phyloP scores from a whole-genome alignment of 75 land plant genomes.

The Sequoiadendron giganteum region DNA sequence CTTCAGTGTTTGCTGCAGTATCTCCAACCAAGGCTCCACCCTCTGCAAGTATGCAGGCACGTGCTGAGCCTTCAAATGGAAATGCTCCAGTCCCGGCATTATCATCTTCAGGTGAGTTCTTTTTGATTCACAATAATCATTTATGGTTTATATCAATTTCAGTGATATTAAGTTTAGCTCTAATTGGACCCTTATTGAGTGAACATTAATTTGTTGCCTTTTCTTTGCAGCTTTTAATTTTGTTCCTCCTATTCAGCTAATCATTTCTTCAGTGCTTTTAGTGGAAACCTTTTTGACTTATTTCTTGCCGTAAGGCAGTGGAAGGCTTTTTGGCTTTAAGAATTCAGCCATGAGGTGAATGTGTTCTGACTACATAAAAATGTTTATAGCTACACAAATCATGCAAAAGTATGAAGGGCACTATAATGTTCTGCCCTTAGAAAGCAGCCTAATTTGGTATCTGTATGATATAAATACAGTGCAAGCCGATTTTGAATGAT shows the following conservation, averaged over 20 bases:
- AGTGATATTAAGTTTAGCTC: background rate
- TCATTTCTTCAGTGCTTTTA: background rate
- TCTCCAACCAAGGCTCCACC: background rate
- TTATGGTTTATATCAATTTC: background rate
- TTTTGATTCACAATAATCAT: background rate
- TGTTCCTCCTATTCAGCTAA: background rate
- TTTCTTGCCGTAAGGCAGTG: slow-evolving; percentile 3
- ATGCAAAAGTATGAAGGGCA: slow-evolving; percentile 9
- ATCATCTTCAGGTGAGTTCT: slow-evolving; percentile 8
- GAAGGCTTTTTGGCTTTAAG: slow-evolving; percentile 6
- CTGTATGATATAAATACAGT: slow-evolving; percentile 10
- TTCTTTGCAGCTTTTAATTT: slow-evolving; percentile 6
- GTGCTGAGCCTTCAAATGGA: background rate
- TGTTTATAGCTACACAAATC: slow-evolving; percentile 9
- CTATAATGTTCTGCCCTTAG: slow-evolving; percentile 1
- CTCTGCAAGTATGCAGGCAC: background rate
- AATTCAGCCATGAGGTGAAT: slow-evolving; percentile 3
- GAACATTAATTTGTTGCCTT: background rate
- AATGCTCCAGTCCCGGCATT: background rate
- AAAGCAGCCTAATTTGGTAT: slow-evolving; percentile 7
- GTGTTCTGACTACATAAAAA: background rate
- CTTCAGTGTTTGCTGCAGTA: background rate
- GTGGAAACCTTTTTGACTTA: background rate
- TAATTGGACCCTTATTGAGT: background rate
- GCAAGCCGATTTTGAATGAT: slow-evolving; percentile 10